These are phyloP conservation scores for Phytophthora sansomeana DNA, from an alignment of 352 stramenopile species.

Conservation along the genomic window DNA sequence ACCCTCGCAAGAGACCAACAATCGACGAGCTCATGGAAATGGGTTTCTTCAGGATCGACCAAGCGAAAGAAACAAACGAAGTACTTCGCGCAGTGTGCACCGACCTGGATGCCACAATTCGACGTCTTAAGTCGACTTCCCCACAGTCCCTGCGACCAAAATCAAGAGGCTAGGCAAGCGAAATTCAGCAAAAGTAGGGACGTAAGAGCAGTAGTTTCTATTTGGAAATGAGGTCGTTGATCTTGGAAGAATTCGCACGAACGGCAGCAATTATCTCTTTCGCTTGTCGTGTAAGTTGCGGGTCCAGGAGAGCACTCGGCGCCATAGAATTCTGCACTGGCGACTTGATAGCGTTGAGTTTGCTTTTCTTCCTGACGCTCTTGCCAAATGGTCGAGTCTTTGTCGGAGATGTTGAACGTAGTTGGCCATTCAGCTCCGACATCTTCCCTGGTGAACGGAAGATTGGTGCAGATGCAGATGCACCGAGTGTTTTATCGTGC, in stretches of 20 bases:
- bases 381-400: conserved; percentile 16
- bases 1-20: conserved; percentile 48
- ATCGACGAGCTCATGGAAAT: conserved; percentile 43
- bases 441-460: conserved; percentile 14
- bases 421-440: conserved; percentile 1
- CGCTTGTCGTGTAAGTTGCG: conserved; percentile 60
- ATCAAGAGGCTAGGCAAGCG: conserved; percentile 2
- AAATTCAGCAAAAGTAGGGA: neutral
- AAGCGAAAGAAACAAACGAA: conserved; percentile 53
- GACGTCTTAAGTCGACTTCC: conserved; percentile 33
- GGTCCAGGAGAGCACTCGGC: conserved; percentile 47
- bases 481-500: conserved; percentile 7
- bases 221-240: conserved; percentile 73
- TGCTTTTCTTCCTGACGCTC: conserved; percentile 29
- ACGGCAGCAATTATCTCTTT: conserved; percentile 68
- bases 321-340: conserved; percentile 26
- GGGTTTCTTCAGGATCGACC: conserved; percentile 67
- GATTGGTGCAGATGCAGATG: conserved; percentile 32
- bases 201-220: conserved; percentile 23
- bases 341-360: conserved; percentile 31
- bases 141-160: conserved; percentile 14
- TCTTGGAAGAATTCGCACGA: conserved; percentile 76
- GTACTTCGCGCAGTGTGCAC: conserved; percentile 64
- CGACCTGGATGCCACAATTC: conserved; percentile 71
- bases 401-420: conserved; percentile 12